Conservation (phyloP, 2,329 filamentous ascomycete species). For the Alternaria tenuissima region DNA sequence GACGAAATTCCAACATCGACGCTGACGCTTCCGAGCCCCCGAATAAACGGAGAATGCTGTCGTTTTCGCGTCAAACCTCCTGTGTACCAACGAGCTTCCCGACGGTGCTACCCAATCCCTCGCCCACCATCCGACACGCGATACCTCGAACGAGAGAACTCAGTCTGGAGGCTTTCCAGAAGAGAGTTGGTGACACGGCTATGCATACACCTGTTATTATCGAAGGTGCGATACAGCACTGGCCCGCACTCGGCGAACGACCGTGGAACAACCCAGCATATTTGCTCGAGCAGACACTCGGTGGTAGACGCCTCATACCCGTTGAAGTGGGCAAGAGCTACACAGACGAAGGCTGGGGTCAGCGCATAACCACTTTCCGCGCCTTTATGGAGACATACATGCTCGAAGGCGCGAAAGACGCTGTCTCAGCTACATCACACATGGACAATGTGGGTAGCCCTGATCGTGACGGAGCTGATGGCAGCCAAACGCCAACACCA, state of each 20-base stretch:
- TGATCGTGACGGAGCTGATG: too few relatives aligned
- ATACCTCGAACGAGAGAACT: constrained; percentile 31
- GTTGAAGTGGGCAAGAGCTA: constrained; percentile 89
- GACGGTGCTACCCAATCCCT: neutral
- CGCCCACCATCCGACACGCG: constrained; percentile 26
- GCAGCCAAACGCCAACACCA: neutral
- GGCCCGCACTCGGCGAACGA: constrained; percentile 76
- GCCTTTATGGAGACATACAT: constrained; percentile 74
- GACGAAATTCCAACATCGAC: neutral
- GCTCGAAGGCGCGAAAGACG: constrained; percentile 25
- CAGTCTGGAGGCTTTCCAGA: constrained; percentile 41
- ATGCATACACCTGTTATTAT: constrained; percentile 70
- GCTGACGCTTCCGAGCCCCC: constrained; percentile 15
- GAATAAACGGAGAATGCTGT: constrained; percentile 29
- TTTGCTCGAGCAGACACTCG: constrained; percentile 76
- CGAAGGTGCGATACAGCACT: constrained; percentile 68
- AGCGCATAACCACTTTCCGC: constrained; percentile 78
- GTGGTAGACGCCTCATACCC: constrained; percentile 80
- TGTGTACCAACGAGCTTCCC: constrained; percentile 29
- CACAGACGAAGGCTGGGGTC: constrained; percentile 83
- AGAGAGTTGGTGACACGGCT: constrained; percentile 26
- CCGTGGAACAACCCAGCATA: constrained; percentile 80
- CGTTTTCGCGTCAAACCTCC: neutral
- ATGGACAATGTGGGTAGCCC: neutral
- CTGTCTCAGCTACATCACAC: neutral